Percentiles rank a stretch among this genome's conserved stretches.
These are phyloP conservation scores for Violaceomyces palustris DNA, from an alignment of 1,284 basidiomycete species.

Conservation along the genomic window DNA sequence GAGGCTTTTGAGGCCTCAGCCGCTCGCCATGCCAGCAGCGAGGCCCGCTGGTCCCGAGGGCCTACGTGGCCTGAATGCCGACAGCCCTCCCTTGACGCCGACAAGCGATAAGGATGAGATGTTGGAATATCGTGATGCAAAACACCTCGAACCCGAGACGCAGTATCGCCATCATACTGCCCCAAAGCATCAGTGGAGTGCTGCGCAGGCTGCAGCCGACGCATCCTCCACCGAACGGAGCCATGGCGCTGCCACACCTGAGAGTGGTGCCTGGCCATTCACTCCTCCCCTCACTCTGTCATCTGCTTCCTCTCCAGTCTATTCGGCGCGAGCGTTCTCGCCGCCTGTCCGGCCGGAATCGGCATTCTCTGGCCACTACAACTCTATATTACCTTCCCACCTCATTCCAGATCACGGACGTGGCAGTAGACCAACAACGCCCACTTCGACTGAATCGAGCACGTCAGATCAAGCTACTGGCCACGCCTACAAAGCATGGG, in stretches of 20 bases:
- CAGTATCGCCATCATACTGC: conserved; percentile 9
- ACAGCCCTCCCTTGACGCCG: conserved; percentile 44
- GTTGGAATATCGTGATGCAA: conserved; percentile 15
- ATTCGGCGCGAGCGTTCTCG: conserved; percentile 20
- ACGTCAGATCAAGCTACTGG: conserved; percentile 9
- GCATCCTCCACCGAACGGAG: too few species aligned
- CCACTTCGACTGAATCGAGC: conserved; percentile 10
- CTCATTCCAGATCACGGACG: conserved; percentile 7
- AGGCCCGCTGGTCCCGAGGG: conserved; percentile 28
- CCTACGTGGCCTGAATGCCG: conserved; percentile 32
- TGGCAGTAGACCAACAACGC: conserved; percentile 17
- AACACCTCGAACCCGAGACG: conserved; percentile 7
- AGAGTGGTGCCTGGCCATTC: conserved; percentile 12
- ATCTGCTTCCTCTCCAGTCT: conserved; percentile 21
- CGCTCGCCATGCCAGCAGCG: conserved; percentile 43
- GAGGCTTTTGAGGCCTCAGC: conserved; percentile 8
- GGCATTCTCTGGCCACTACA: conserved; percentile 9
- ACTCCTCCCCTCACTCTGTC: conserved; percentile 22
- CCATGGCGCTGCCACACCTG: not conserved
- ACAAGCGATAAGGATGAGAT: conserved; percentile 26
- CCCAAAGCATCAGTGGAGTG: conserved; percentile 37
- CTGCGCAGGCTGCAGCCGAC: conserved; percentile 36
- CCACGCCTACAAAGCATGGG: not conserved
- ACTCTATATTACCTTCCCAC: conserved; percentile 28
- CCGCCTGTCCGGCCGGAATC: conserved; percentile 22